These are phyloP conservation scores for Paratrypanosoma confusum DNA, from an alignment of 208 protist species.

Conservation along the genomic window DNA sequence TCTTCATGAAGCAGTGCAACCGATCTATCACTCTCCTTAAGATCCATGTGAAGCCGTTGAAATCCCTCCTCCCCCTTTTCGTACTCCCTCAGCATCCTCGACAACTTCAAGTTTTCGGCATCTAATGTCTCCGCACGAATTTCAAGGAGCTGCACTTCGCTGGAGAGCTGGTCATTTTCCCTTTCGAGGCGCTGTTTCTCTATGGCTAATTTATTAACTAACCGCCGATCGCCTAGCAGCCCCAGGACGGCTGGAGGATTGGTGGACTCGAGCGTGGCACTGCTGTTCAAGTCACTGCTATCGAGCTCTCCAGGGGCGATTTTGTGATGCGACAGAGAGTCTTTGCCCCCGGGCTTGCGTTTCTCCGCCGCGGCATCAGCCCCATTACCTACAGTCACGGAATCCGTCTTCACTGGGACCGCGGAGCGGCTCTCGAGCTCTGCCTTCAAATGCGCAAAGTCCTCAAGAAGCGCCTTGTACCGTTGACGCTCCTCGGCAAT, in stretches of 20 bases:
- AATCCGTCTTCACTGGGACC: too few species aligned
- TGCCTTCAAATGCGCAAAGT: conserved; percentile 20
- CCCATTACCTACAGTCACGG: too few species aligned
- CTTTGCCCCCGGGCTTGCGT: too few species aligned
- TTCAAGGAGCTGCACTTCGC: conserved; percentile 60
- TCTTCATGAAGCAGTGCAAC: conserved; percentile 69
- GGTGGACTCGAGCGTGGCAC: background rate
- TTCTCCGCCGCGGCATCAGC: too few species aligned
- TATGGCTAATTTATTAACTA: conserved; percentile 3
- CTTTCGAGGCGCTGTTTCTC: conserved; percentile 32
- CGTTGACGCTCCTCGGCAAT: conserved; percentile 48
- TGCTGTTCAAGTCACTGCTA: background rate
- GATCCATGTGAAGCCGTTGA: conserved; percentile 37
- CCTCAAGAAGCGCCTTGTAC: conserved; percentile 21
- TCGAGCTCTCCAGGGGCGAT: too few species aligned
- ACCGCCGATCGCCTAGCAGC: background rate
- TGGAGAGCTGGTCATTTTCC: conserved; percentile 59
- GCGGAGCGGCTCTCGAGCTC: conserved; percentile 30
- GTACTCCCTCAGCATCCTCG: conserved; percentile 51
- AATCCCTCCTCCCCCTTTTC: conserved; percentile 68
- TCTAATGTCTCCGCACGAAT: conserved; percentile 47
- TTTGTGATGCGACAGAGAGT: too few species aligned
- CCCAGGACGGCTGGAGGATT: background rate
- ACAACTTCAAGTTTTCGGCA: conserved; percentile 48
- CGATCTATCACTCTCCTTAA: conserved; percentile 37